Base-by-base conservation (phyloP, 1,139 yeast species). In the Arxiozyma heterogenica region DNA sequence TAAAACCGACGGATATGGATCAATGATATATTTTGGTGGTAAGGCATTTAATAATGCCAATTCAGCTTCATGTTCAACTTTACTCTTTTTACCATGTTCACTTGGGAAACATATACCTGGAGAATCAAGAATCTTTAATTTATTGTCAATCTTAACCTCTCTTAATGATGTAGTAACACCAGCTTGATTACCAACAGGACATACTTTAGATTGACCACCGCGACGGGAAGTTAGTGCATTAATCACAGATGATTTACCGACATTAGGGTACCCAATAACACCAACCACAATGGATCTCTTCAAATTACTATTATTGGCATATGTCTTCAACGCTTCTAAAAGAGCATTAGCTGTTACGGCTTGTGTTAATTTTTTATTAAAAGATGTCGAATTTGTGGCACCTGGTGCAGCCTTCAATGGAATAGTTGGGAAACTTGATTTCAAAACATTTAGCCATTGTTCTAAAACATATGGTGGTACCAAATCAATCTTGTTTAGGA, bases 41-140 rank as follows among this genome's bases (percentile, higher is more conserved):
- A 94, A 73, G 11, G 98, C 98, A 59, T 90, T 89, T 60, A 93
- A 75, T 57, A 93, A 77, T 11, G 95, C 89, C 61, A 93, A 78
- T 64, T 93, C 88, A 20, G 98, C 95, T 66, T 87, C 88, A 70
- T 85, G 90, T 58, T 84, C 88, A 23, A 75, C 71, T 66, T 75
- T 84, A 64, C 75, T 72, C 65, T 73, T 73, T 65, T 75, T 72
- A 63, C 72, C 73, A 52, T 72, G 65, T 57, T 79, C 78, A 57
- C 84, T 82, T 49, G 98, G 98, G 82, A 93, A 93, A 45, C 94
- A 97, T 60, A 93, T 93, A 68, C 98, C 98, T 51, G 98, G 98
- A 51, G 97, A 89, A 71, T 93, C 98, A 67, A 93, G 78, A 58
- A 93, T 78, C 71, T 86, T 88, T 62, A 93, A 79, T 71, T 90